Evolutionary conservation across 345 rosid genomes (phyloP), one percentile per base, ranked within the genome.

Genomic region (Arabidopsis arenosa): DNA sequence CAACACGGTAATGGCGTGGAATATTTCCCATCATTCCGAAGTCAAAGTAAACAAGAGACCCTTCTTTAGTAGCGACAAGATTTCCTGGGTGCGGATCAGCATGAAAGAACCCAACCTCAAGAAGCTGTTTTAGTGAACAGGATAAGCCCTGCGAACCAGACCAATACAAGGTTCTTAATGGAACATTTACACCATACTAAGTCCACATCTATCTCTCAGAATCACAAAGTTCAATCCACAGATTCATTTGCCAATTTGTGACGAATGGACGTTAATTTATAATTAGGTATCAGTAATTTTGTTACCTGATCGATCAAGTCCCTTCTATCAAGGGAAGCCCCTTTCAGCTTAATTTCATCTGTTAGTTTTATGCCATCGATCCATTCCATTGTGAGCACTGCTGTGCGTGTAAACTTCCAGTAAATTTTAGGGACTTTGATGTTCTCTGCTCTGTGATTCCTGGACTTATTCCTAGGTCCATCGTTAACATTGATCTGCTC

Each of bases 71-170:
- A 40, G 97, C 99, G 72, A 92, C 93, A 73, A 95, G 97, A 72
- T 95, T 95, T 83, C 99, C 99, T 68, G 99, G 99, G 82, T 95
- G 97, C 10, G 97, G 97, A 81, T 95, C 99, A 43, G 99, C 99
- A 81, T 95, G 99, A 80, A 95, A 95, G 84, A 89, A 95, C 63
- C 99, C 99, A 49, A 86, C 89, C 84, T 95, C 97, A 69, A 95
- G 97, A 81, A 95, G 82, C 75, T 95, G 99, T 83, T 89, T 90
- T 78, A 90, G 82, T 35, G 99, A 95, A 87, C 97, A 89, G 73
- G 88, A 89, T 71, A 95, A 78, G 45, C 97, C 99, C 97, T 92
- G 76, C 40, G 37, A 80, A 66, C 63, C 58, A 62, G 35, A 68
- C 30, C 36, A 74, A 47, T 37, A 17, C 45, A 48, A 51, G 17